These are phyloP conservation scores for Hypoxylon sp. DNA, from an alignment of 2,329 filamentous ascomycete genomes.

Conservation along the genomic window DNA sequence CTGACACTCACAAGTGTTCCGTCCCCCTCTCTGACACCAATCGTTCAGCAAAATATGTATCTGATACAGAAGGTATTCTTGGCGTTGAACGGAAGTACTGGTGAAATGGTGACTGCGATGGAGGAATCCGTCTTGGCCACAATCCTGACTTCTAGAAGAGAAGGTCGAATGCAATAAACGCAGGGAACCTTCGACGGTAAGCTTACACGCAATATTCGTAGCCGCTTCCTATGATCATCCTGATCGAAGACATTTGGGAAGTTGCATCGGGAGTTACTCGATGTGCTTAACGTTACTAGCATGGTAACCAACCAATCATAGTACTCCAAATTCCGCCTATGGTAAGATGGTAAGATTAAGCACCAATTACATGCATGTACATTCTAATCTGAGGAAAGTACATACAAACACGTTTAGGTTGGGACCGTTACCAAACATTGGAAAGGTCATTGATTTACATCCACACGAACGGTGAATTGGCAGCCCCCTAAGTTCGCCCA, in stretches of 20 bases:
- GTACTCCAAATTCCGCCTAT: slow-evolving; percentile 5
- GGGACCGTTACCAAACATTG: background rate
- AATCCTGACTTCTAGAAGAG: slow-evolving; percentile 33
- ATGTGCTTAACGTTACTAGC: slow-evolving; percentile 1
- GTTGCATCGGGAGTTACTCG: slow-evolving; percentile 1
- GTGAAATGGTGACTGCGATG: slow-evolving; percentile 21
- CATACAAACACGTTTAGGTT: slow-evolving; percentile 11
- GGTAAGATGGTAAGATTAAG: slow-evolving; percentile 23
- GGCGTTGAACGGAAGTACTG: slow-evolving; percentile 29
- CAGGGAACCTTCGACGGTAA: slow-evolving; percentile 17
- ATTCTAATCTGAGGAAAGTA: slow-evolving; percentile 3
- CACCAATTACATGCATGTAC: slow-evolving; percentile 21
- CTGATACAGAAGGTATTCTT: slow-evolving; percentile 35
- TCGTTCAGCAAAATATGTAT: slow-evolving; percentile 30
- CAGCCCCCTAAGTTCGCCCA: slow-evolving; percentile 5
- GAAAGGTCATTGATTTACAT: slow-evolving; percentile 10
- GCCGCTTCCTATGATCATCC: slow-evolving; percentile 12
- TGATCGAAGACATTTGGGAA: slow-evolving; percentile 3
- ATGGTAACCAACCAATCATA: slow-evolving; percentile 27
- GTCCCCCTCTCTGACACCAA: slow-evolving; percentile 26
- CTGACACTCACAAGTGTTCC: slow-evolving; percentile 19
- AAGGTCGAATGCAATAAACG: slow-evolving; percentile 20
- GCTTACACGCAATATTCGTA: slow-evolving; percentile 17
- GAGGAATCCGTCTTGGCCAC: slow-evolving; percentile 24
- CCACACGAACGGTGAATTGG: slow-evolving; percentile 12